Base-by-base conservation (phyloP, 306 rosid species). In the Cyclanthera cordifolia region DNA sequence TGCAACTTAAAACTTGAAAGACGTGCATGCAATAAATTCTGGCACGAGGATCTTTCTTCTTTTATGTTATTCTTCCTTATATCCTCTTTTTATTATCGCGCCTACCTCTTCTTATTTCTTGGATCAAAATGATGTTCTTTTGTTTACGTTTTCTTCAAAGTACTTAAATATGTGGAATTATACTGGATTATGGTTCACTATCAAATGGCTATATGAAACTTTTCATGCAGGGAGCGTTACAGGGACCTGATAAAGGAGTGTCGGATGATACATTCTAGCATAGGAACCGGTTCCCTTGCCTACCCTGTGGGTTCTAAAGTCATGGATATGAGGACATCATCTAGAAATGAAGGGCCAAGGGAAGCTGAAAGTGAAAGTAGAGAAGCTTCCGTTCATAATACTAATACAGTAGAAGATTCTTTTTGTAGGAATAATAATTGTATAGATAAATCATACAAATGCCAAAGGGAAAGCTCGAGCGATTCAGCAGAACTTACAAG, bases 261-360 rank as follows among this genome's bases (percentile, higher is more conserved):
- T 80, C 96, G 84, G 69, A 73, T 66, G 71, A 82, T 91, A 95
- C 96, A 91, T 84, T 82, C 97, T 53, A 91, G 92, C 68, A 79
- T 91, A 43, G 97, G 97, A 80, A 91, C 96, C 63, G 97, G 97
- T 80, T 87, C 95, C 1, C 83, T 91, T 82, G 96, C 96, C 69
- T 87, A 87, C 83, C 82, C 83, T 72, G 95, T 91, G 78, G 97
- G 97, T 57, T 83, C 96, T 77, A 88, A 85, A 80, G 88, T 91
- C 54, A 83, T 91, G 97, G 97, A 91, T 81, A 73, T 91, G 95
- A 87, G 97, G 74, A 85, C 89, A 49, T 73, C 83, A 48, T 82
- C 97, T 56, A 89, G 80, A 80, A 83, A 81, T 73, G 83, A 77
- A 21, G 68, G 45, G 54, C 60, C 70, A 66, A 68, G 75, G 37